Evolutionary conservation across 768 basidiomycete genomes (phyloP), one percentile per base, ranked within the genome.

Genomic region (Mycena polygramma): DNA sequence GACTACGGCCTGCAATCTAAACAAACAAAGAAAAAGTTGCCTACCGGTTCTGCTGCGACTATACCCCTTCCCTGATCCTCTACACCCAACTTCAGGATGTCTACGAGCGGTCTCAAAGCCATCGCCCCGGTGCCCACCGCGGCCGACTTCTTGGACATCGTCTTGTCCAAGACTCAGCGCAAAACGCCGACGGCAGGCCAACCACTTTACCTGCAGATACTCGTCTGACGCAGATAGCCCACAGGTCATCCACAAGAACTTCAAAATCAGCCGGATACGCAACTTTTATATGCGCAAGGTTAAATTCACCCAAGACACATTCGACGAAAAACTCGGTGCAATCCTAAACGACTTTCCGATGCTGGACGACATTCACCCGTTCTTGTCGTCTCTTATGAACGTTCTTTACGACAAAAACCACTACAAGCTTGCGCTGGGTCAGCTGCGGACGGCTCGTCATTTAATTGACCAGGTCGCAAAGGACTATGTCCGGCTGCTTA

Each of bases 371-470:
- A 87, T 99, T 13, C 98, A 99, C 80, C 98, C 98, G 2, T 99
- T 99, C 86, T 86, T 99, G 20, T 89, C 95, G 2, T 97, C 96
- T 2, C 86, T 99, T 20, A 91, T 99, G 89, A 99, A 99, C 81
- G 98, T 99, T 19, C 89, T 99, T 49, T 99, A 99, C 82, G 98
- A 99, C 88, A 99, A 99, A 84, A 98, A 98, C 79, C 97, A 99
- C 79, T 98, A 98, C 90, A 99, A 99, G 83, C 93, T 99, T 61
- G 98, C 98, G 4, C 86, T 99, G 52, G 97, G 98, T 69, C 98
- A 99, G 79, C 90, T 99, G 68, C 92, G 97, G 73, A 99, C 98
- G 1, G 94, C 94, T 2, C 88, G 93, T 46, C 98, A 99, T 88
- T 86, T 99, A 59, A 98, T 99, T 76, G 96, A 98, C 82, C 95